Conservation (phyloP, 495 filamentous ascomycete genomes). For the Aspergillus sparsus region DNA sequence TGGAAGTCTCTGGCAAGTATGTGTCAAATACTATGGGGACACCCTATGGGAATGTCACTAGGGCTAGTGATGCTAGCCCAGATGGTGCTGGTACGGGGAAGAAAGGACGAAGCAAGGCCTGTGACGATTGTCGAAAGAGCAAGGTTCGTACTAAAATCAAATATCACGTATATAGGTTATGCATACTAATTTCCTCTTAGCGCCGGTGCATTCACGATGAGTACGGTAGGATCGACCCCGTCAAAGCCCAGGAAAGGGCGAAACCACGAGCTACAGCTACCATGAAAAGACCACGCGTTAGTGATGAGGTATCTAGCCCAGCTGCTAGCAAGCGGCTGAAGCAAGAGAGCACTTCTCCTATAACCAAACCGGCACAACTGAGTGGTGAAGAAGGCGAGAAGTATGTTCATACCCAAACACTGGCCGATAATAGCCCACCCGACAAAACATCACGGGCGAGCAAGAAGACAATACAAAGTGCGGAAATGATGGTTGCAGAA, state of each 20-base stretch:
- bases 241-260: slow-evolving; percentile 60
- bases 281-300: slow-evolving; percentile 49
- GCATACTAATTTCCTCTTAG: slow-evolving; percentile 36
- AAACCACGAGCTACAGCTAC: slow-evolving; percentile 56
- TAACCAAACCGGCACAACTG: slow-evolving; percentile 29
- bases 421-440: slow-evolving; percentile 11
- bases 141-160: slow-evolving; percentile 49
- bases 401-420: slow-evolving; percentile 18
- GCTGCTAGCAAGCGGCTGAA: slow-evolving; percentile 40
- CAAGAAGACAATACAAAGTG: slow-evolving; percentile 20
- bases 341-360: slow-evolving; percentile 43
- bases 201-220: slow-evolving; percentile 70
- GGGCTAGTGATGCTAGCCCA: slow-evolving; percentile 38
- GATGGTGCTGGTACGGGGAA: slow-evolving; percentile 43
- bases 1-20: slow-evolving; percentile 34
- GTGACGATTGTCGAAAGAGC: slow-evolving; percentile 66
- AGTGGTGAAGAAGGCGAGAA: slow-evolving; percentile 19
- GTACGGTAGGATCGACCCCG: slow-evolving; percentile 61
- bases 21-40: slow-evolving; percentile 31
- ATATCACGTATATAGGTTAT: background rate
- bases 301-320: slow-evolving; percentile 36
- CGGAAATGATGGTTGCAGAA: slow-evolving; percentile 20
- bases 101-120: slow-evolving; percentile 62
- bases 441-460: slow-evolving; percentile 12
- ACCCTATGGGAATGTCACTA: slow-evolving; percentile 32